Base-by-base conservation (phyloP, 1,139 yeast species). In the Arxiozyma slooffiae region DNA sequence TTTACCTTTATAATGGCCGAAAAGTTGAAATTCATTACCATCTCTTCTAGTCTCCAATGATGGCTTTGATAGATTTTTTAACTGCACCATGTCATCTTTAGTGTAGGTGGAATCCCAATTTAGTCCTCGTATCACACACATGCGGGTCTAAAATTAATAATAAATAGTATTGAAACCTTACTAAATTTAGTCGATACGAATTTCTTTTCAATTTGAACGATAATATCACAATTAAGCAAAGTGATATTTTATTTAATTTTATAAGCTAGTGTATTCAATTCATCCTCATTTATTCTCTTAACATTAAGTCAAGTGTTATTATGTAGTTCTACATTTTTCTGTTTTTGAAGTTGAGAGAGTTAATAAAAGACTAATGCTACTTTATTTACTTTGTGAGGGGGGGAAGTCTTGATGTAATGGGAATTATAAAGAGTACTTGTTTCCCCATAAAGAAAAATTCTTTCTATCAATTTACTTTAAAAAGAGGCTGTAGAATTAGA, bases 91-190 rank as follows among this genome's bases (percentile, higher is more conserved):
- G 21, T 50, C 49, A 5, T 39, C 49, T 1, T 57, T 4, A 3
- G 53, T 61, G 58, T 14, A 78, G 64, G 7, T 75, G 58, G 2
- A 54, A 49, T 58, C 85, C 95, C 1, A 82, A 73, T 44, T 71
- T 70, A 0, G 83, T 68, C 47, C 95, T 63, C 60, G 85, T 95
- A 63, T 84, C 92, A 45, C 82, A 78, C 0, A 95, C 94, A 68
- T 86, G 95, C 61, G 85, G 95, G 59, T 86, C 95, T 2, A 83
- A 59, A 0, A 77, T 66, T 11, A 75, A 61, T 4, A 82, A 58
- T 3, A 54, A n/a, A 50, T 16, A 38, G 41, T n/a, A 5, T 8
- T 6, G 20, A 30, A 20, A 26, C 16, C 3, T 38, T 22, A 4
- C 24, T 21, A 6, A 50, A 39, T 20, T 62, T 66, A 2, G 76